A percentile compares a stretch with the other conserved stretches of the same genome.
These are phyloP conservation scores for Piper longum DNA, from an alignment of 164 flowering plant genomes.

Conservation along the genomic window DNA sequence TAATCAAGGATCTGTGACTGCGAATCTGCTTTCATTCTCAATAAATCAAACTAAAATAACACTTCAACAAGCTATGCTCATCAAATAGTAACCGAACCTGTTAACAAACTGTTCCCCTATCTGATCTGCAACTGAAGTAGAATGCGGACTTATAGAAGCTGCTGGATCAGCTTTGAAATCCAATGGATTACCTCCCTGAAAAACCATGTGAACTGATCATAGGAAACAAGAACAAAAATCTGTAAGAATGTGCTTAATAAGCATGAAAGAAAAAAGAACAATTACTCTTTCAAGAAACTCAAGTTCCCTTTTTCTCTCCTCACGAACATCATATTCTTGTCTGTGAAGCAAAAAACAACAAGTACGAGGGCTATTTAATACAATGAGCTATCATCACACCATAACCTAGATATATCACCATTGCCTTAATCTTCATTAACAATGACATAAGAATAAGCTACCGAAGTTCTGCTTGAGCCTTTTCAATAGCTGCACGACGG, in stretches of 20 bases:
- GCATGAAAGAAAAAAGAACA: neutral
- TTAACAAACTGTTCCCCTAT: constrained; percentile 48
- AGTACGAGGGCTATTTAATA: neutral
- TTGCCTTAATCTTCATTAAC: neutral
- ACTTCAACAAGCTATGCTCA: too few relatives aligned
- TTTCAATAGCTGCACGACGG: constrained; percentile 70
- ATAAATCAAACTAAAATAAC: too few relatives aligned
- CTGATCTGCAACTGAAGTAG: constrained; percentile 81
- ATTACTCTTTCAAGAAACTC: constrained; percentile 93
- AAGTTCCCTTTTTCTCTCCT: constrained; percentile 78
- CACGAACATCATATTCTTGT: constrained; percentile 82
- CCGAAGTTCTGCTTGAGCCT: constrained; percentile 89
- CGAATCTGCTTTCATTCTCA: too few relatives aligned
- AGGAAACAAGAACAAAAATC: neutral
- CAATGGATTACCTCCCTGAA: constrained; percentile 96
- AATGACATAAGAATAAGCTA: constrained; percentile 12
- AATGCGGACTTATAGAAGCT: constrained; percentile 72
- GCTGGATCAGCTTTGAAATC: constrained; percentile 66
- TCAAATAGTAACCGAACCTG: constrained; percentile 28
- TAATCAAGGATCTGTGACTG: too few relatives aligned
- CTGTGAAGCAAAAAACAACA: constrained; percentile 29
- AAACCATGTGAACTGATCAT: constrained; percentile 1
- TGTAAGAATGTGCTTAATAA: neutral
- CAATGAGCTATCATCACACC: neutral
- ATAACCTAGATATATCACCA: neutral